These are phyloP conservation scores for Hibiscus trionum DNA, from an alignment of 345 rosid species.

Conservation along the genomic window DNA sequence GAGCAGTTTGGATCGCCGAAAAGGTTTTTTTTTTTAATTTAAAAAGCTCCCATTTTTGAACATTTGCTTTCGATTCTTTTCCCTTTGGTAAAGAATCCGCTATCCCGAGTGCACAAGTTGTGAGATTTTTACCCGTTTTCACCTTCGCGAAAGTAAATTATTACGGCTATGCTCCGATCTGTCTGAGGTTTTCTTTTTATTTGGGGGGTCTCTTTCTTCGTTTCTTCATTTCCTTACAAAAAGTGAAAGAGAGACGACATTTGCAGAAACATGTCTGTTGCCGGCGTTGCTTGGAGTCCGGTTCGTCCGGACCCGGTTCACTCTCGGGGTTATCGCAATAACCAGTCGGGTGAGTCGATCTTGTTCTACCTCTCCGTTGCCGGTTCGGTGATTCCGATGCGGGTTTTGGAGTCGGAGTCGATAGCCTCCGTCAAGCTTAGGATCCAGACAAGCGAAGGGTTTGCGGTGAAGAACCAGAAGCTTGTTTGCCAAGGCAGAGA, in stretches of 20 bases:
- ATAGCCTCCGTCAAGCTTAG: constrained; percentile 76
- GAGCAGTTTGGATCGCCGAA: constrained; percentile 4
- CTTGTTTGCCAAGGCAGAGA: constrained; percentile 79
- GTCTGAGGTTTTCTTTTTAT: not conserved
- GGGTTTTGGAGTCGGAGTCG: constrained; percentile 64
- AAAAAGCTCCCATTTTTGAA: constrained; percentile 1
- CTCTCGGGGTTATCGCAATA: constrained; percentile 27
- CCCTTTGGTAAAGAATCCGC: constrained; percentile 21
- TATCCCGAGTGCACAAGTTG: not conserved
- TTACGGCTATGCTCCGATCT: not conserved
- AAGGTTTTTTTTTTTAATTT: not conserved
- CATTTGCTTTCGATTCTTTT: constrained; percentile 37
- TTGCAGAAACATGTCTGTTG: constrained; percentile 51
- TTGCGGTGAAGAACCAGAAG: constrained; percentile 69
- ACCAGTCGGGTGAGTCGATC: constrained; percentile 36
- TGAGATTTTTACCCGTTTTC: not conserved
- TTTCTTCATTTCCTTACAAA: not conserved
- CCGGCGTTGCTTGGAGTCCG: constrained; percentile 60
- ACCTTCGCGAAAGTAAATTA: not conserved
- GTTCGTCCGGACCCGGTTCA: constrained; percentile 31
- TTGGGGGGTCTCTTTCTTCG: not conserved
- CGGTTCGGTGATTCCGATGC: constrained; percentile 64
- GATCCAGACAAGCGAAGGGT: constrained; percentile 77
- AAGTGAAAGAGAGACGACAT: not conserved
- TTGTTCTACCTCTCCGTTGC: constrained; percentile 45